Evolutionary conservation across 148 eudicot genomes (phyloP), one percentile per base, ranked within the genome.

Genomic region (Beta vulgaris): DNA sequence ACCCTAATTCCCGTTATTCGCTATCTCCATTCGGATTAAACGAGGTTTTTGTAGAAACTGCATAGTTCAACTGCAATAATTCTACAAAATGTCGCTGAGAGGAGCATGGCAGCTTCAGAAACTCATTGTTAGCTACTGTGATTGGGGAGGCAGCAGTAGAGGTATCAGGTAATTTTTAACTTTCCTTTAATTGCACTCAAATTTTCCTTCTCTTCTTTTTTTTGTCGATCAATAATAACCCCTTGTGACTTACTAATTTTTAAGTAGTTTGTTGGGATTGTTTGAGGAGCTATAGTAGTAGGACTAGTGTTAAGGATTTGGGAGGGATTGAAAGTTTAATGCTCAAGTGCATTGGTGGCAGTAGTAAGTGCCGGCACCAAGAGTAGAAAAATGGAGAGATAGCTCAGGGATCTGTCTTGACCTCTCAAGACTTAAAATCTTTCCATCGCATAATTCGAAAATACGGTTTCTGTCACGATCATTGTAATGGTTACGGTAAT

Each of bases 91-190:
- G 89, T 80, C 89, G 13, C 40, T 81, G 40, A 73, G 88, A 82
- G 88, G 91, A 35, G 87, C 85, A 42, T 87, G 91, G 91, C 91
- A 87, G 59, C 85, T 87, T 64, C 75, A 83, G 53, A 87, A 85
- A 75, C 76, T 87, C 40, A 73, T 83, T 29, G 87, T 87, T 21
- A 85, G 87, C 76, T 87, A 79, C 62, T 87, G 88, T 42, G 78
- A 87, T 67, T 83, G 84, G 84, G 88, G 91, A 7, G 91, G 91
- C 31, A 85, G 88, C 77, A 87, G 91, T 54, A 76, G 88, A 14
- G 91, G 88, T 26, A 83, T 85, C 44, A 79, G 88, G 88, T 87
- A 23, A 18, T 11, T 15, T 69, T 40, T 16, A 25, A 32, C 60
- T 67, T 32, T 25, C 26, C 55, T 44, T 19, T 42, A 43, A 7